Base-by-base conservation (phyloP, 1,139 yeast genomes). In the Scheffersomyces parashehatae region DNA sequence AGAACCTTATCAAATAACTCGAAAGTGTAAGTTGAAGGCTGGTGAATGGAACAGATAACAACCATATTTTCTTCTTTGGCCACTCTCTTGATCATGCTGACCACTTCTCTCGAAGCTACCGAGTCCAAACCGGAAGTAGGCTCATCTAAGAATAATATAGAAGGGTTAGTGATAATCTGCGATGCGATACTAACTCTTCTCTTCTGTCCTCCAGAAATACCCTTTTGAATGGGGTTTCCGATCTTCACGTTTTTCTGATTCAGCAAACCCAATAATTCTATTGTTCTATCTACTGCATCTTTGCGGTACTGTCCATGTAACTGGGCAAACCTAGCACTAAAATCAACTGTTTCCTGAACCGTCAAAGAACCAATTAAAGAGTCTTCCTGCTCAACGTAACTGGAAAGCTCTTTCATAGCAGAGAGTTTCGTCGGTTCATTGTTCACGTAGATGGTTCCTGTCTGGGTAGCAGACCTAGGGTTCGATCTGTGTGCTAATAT, bases 41-140 rank as follows among this genome's bases (percentile, higher is more conserved):
- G 74, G 49, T 68, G 74, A 40, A 69, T 65, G 3, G 73, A 64
- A 28, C 64, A 58, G 40, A 68, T 54, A n/a, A 70, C 67, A 32
- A 62, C 54, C 49, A 66, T 63, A 37, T 60, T 59, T 37, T 59
- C 63, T 10, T 47, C 44, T 32, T 43, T 44, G 5, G 69, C 68
- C 28, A 63, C 45, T 29, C 50, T 51, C 37, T 59, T 58, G 36
- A 65, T 50, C 36, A 54, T 53, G 11, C 53, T 47, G 16, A 65
- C 57, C 12, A 65, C 61, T 39, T 61, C 61, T 43, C 58, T 51
- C 5, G 71, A 60, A 29, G 64, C 56, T 12, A 52, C 48, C 10
- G 56, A 53, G 36, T 53, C 57, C 44, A 53, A 47, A 14, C 57
- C 56, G 3, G 57, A 53, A 12, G 57, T 53, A n/a, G 55, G 55